These are phyloP conservation scores for Escovopsis sp. DNA, from an alignment of 2,329 filamentous ascomycete genomes.

Conservation along the genomic window DNA sequence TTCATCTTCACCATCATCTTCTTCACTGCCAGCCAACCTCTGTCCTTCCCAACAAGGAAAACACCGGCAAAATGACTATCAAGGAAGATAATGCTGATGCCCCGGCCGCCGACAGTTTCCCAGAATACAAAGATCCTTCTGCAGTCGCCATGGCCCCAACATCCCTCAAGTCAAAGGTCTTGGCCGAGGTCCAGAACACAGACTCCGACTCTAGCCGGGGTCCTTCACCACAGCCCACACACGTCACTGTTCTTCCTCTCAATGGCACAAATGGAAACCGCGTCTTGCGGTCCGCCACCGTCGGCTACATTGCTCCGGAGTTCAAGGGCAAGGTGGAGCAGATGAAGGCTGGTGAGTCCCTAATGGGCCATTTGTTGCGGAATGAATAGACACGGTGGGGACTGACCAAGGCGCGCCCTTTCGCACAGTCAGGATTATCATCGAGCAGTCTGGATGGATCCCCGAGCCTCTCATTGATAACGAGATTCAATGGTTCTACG, in stretches of 20 bases:
- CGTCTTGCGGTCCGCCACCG: constrained; percentile 71
- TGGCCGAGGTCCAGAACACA: constrained; percentile 25
- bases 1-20: neutral
- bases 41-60: constrained; percentile 3
- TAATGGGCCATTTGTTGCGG: neutral
- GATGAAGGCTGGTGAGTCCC: constrained; percentile 56
- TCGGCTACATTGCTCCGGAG: constrained; percentile 86
- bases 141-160: constrained; percentile 16
- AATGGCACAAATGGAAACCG: constrained; percentile 47
- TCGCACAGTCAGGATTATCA: constrained; percentile 57
- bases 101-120: constrained; percentile 24
- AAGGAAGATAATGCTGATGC: constrained; percentile 20
- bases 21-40: neutral
- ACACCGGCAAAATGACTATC: neutral
- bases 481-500: constrained; percentile 94
- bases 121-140: constrained; percentile 27
- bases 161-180: constrained; percentile 21
- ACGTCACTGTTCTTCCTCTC: constrained; percentile 51
- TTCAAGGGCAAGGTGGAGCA: constrained; percentile 88
- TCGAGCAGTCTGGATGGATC: constrained; percentile 71
- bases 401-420: constrained; percentile 1
- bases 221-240: constrained; percentile 77
- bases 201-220: constrained; percentile 37
- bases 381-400: neutral
- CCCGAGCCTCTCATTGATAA: constrained; percentile 67